Evolutionary conservation across 2,329 filamentous ascomycete genomes (phyloP).

Genomic region (Decorospora gaudefroyi): DNA sequence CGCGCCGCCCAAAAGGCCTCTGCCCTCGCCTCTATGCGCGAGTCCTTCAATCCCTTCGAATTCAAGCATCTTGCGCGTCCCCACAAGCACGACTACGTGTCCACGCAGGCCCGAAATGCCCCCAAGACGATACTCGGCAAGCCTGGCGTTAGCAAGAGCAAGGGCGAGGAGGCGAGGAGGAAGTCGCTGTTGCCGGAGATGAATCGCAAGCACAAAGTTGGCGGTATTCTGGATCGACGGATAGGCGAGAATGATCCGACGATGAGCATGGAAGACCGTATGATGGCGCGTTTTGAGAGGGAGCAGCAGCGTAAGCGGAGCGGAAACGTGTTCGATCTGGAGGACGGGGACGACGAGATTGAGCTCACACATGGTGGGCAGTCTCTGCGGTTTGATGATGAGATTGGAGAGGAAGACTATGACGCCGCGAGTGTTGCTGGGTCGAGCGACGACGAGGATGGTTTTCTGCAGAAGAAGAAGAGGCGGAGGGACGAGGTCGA

Average conservation of each 20-base stretch:
- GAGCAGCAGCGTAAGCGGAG: slow-evolving; percentile 85
- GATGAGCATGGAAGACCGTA: slow-evolving; percentile 91
- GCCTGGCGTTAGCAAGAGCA: slow-evolving; percentile 81
- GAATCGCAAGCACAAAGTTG: slow-evolving; percentile 85
- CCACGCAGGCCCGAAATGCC: slow-evolving; percentile 58
- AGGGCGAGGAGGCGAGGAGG: slow-evolving; percentile 83
- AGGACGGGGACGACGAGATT: slow-evolving; percentile 73
- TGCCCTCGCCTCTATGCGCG: slow-evolving; percentile 82
- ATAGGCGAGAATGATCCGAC: slow-evolving; percentile 95
- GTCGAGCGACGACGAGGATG: slow-evolving; percentile 48
- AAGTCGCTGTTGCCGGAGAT: slow-evolving; percentile 88
- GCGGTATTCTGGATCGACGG: slow-evolving; percentile 87
- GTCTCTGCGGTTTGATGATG: slow-evolving; percentile 66
- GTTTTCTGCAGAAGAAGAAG: slow-evolving; percentile 49
- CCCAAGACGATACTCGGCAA: slow-evolving; percentile 66
- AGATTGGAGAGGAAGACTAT: slow-evolving; percentile 69
- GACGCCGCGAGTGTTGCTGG: slow-evolving; percentile 72
- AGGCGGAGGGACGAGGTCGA: slow-evolving; percentile 55
- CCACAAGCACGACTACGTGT: slow-evolving; percentile 84
- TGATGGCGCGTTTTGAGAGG: slow-evolving; percentile 84
- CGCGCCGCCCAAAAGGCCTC: slow-evolving; percentile 76
- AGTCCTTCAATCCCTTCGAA: slow-evolving; percentile 98
- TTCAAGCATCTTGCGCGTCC: slow-evolving; percentile 78
- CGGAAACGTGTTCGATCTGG: slow-evolving; percentile 83
- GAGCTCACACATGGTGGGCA: slow-evolving; percentile 83